Evolutionary conservation across 768 basidiomycete genomes (phyloP), one percentile per base, ranked within the genome.

Genomic region (Rhodotorula babjevae): DNA sequence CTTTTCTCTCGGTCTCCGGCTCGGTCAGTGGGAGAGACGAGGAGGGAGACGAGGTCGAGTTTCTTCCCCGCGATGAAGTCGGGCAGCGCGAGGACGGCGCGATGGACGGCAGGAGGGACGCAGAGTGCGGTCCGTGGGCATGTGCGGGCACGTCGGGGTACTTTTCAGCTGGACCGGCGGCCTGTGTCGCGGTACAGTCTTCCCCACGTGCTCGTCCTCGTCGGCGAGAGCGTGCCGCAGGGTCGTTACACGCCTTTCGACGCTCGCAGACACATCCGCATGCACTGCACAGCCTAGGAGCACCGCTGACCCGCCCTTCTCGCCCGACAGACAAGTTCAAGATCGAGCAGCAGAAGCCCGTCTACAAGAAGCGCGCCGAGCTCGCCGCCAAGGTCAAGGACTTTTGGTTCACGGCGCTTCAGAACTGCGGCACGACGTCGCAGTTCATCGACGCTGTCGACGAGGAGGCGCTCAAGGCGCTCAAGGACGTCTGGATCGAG

Each of bases 241-340:
- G 5, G 5, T 36, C 5, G 36, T n/a, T n/a, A n/a, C n/a, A 36
- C 36, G 36, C 5, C 36, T 36, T 5, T 9, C 36, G 36, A 36
- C 36, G 36, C 36, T 9, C 36, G 19, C 47, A 11, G 2, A 10
- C 50, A 52, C 50, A 3, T 23, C 49, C 18, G 21, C 19, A 49
- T 10, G 15, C 2, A 23, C 47, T 18, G 19, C 18, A 16, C 47
- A 16, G 21, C 19, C 47, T 3, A 1, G 3, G 23, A 23, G 10
- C 7, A 49, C 47, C 4, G 50, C 50, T 52, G 50, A 52, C 27
- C 52, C 46, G 40, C n/a, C 52, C 7, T 12, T 16, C 46, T 36
- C 36, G 14, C 60, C 16, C 10, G 15, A 31, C 65, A 72, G 71
- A 76, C 75, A 67, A 72, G 63, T 63, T 47, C 66, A 76, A 76